phyloP scores from a whole-genome alignment of 805 yeast species.

The Myxozyma monticola region DNA sequence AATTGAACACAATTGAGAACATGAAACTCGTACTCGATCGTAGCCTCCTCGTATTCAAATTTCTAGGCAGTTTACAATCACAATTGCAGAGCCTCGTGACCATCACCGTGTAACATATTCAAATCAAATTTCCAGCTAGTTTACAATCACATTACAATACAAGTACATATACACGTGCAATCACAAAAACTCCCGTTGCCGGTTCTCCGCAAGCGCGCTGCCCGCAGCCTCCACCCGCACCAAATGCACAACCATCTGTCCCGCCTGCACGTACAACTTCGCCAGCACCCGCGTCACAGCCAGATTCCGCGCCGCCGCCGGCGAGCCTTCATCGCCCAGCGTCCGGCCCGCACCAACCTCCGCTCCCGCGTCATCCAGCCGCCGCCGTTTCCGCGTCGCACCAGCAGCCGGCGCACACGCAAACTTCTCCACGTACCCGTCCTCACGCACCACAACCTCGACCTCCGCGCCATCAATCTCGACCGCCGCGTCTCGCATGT shows the following conservation, averaged over 20 bases:
- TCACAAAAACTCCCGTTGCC: constrained; percentile 8
- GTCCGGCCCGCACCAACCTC: background rate
- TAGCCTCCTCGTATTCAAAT: background rate
- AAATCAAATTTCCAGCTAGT: background rate
- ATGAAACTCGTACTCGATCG: background rate
- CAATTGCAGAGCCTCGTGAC: background rate
- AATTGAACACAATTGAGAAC: too few relatives aligned
- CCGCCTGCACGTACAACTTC: constrained; percentile 3
- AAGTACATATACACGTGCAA: background rate
- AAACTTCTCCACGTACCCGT: constrained; percentile 10
- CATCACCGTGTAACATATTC: background rate
- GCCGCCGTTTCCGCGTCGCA: background rate
- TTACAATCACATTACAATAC: background rate
- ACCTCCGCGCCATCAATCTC: constrained; percentile 6
- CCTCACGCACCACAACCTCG: constrained; percentile 2
- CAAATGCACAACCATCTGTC: constrained; percentile 4
- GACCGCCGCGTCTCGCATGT: constrained; percentile 7
- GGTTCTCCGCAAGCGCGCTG: constrained; percentile 8
- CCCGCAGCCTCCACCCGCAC: constrained; percentile 8
- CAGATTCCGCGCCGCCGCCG: background rate
- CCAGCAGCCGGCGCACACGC: background rate
- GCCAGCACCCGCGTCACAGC: constrained; percentile 11
- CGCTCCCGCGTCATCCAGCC: constrained; percentile 1
- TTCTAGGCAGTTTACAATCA: background rate
- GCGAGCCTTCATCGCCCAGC: background rate